Evolutionary conservation across 148 eudicot species (phyloP).

Genomic region (Heliamphora exappendiculata): DNA sequence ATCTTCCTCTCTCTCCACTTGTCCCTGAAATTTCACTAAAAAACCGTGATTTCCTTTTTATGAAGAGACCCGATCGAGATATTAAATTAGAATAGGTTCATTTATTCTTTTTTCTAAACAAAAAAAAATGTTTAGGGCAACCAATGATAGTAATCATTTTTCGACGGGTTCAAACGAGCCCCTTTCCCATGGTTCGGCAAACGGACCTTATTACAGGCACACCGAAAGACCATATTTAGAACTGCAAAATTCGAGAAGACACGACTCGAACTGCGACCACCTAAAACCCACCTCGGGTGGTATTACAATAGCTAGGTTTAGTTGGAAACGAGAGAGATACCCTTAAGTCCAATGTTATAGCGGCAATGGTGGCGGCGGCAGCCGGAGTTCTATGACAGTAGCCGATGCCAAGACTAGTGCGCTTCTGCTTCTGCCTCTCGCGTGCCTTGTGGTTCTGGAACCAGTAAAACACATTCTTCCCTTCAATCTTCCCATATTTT

Average conservation of each 20-base stretch:
- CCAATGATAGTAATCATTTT: too few species aligned
- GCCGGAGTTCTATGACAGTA: slow-evolving; percentile 24
- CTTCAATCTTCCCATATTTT: slow-evolving; percentile 85
- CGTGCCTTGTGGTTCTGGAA: slow-evolving; percentile 97
- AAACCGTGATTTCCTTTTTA: background rate
- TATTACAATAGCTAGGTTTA: too few species aligned
- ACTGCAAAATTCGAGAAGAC: too few species aligned
- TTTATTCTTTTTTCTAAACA: too few species aligned
- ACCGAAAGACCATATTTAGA: too few species aligned
- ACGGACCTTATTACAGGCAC: too few species aligned
- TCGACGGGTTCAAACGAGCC: too few species aligned
- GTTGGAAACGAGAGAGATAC: slow-evolving; percentile 24
- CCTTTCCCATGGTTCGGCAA: too few species aligned
- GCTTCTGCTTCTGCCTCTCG: slow-evolving; percentile 86
- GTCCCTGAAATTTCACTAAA: slow-evolving; percentile 29
- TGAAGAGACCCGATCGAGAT: background rate
- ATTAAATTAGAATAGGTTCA: background rate
- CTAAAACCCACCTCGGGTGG: too few species aligned
- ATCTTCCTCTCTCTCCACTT: slow-evolving; percentile 24
- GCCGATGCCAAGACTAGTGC: slow-evolving; percentile 42
- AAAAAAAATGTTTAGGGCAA: too few species aligned
- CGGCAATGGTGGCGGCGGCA: slow-evolving; percentile 18
- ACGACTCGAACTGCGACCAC: too few species aligned
- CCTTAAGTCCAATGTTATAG: slow-evolving; percentile 36
- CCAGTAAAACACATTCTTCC: slow-evolving; percentile 96